These are phyloP conservation scores for Scorias spongiosa DNA, from an alignment of 2,329 filamentous ascomycete species.

Conservation along the genomic window DNA sequence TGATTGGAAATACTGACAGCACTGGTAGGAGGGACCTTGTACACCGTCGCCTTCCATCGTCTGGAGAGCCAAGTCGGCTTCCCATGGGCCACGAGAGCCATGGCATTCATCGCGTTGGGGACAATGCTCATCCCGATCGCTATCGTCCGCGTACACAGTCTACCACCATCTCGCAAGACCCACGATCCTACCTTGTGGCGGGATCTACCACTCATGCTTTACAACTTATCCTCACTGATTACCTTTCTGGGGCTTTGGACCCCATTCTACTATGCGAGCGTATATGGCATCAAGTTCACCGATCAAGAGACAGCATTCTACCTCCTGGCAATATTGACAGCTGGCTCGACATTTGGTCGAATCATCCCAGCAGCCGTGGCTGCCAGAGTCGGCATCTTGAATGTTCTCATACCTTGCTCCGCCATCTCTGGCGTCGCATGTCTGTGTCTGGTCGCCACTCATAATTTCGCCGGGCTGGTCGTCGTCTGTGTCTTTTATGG, in stretches of 20 bases:
- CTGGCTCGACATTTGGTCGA: constrained; percentile 1
- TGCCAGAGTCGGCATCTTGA: constrained; percentile 2
- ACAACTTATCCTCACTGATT: constrained; percentile 3
- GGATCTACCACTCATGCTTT: too few species aligned
- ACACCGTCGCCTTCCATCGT: too few species aligned
- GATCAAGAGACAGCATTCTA: constrained; percentile 2
- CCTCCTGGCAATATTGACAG: constrained; percentile 4
- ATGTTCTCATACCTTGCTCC: constrained; percentile 1
- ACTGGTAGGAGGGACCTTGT: too few species aligned
- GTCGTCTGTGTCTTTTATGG: constrained; percentile 22
- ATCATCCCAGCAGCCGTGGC: constrained; percentile 1
- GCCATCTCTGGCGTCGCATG: constrained; percentile 1
- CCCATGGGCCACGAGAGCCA: too few species aligned
- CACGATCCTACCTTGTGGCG: too few species aligned
- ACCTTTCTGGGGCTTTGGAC: neutral
- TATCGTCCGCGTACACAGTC: neutral
- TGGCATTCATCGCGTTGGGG: constrained; percentile 1
- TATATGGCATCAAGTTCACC: neutral
- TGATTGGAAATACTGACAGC: neutral
- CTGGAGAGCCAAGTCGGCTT: too few species aligned
- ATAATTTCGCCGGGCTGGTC: constrained; percentile 1
- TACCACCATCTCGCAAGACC: too few species aligned
- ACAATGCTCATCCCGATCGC: constrained; percentile 1
- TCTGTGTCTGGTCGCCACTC: constrained; percentile 1
- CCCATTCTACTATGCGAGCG: neutral